Evolutionary conservation across 352 stramenopile species (phyloP).

Genomic region (Globisporangium paddicum): DNA sequence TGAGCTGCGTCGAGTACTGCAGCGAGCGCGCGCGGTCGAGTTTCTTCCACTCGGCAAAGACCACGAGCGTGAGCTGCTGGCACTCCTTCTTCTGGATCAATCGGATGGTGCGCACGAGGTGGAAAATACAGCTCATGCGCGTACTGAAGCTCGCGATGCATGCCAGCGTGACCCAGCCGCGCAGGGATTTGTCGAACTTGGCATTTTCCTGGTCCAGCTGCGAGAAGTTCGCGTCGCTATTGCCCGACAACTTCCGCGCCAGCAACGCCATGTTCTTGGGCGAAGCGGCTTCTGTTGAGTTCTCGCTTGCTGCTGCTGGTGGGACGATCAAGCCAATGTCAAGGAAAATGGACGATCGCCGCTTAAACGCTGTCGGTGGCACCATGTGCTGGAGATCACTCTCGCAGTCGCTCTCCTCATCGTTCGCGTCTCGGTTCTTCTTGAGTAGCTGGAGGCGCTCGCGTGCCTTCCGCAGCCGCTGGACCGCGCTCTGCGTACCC

Average conservation of each 20-base stretch:
- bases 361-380: slow-evolving; percentile 15
- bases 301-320: neutral
- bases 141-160: slow-evolving; percentile 35
- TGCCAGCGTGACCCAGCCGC: slow-evolving; percentile 36
- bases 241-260: neutral
- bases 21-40: slow-evolving; percentile 20
- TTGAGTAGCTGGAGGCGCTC: neutral
- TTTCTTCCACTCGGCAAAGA: slow-evolving; percentile 36
- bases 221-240: neutral
- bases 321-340: slow-evolving; percentile 10
- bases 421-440: neutral
- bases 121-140: slow-evolving; percentile 25
- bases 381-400: neutral
- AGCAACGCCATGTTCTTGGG: neutral
- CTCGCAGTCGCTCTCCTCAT: neutral
- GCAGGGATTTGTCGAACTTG: slow-evolving; percentile 4
- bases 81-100: slow-evolving; percentile 22
- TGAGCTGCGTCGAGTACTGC: slow-evolving; percentile 25
- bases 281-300: neutral
- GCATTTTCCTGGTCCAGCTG: slow-evolving; percentile 1
- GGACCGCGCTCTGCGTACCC: slow-evolving; percentile 18
- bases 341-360: slow-evolving; percentile 30
- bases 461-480: slow-evolving; percentile 13
- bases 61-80: slow-evolving; percentile 23
- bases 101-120: slow-evolving; percentile 19